Conservation (phyloP, 1,284 basidiomycete species). For the Trichosporon faecale region DNA sequence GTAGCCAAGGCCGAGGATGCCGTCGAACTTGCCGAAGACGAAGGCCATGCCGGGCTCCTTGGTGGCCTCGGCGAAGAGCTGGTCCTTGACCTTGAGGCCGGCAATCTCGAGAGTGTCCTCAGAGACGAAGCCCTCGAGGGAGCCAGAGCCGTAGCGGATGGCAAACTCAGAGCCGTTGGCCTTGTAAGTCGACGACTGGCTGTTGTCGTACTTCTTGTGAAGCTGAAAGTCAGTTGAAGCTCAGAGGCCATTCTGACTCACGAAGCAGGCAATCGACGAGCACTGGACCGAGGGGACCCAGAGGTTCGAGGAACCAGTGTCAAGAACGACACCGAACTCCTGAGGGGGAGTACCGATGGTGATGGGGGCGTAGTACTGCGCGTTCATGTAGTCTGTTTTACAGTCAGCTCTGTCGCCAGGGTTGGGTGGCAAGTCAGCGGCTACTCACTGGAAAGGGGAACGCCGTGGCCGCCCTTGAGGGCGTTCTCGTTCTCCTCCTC, state of each 20-base stretch:
- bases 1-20: slow-evolving; percentile 92
- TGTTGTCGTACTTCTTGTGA: slow-evolving; percentile 87
- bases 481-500: slow-evolving; percentile 51
- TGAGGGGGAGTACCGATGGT: slow-evolving; percentile 61
- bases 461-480: slow-evolving; percentile 73
- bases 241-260: slow-evolving; percentile 23
- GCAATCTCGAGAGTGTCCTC: slow-evolving; percentile 79
- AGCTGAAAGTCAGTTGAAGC: slow-evolving; percentile 13
- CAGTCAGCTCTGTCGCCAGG: background rate
- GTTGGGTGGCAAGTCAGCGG: background rate
- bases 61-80: slow-evolving; percentile 94
- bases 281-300: slow-evolving; percentile 73
- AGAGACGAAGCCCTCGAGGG: slow-evolving; percentile 95
- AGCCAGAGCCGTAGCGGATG: slow-evolving; percentile 95
- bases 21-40: slow-evolving; percentile 92
- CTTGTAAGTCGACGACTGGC: slow-evolving; percentile 81
- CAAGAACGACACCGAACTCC: slow-evolving; percentile 54
- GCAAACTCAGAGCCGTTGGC: slow-evolving; percentile 86
- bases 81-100: slow-evolving; percentile 70
- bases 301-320: slow-evolving; percentile 70
- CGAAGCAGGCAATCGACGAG: slow-evolving; percentile 95
- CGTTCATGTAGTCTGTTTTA: slow-evolving; percentile 85
- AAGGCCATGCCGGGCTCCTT: slow-evolving; percentile 97
- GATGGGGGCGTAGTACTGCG: slow-evolving; percentile 94
- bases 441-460: slow-evolving; percentile 82